Evolutionary conservation across 345 rosid species (phyloP), one percentile per base, ranked within the genome.

Genomic region (Erodium maritimum): DNA sequence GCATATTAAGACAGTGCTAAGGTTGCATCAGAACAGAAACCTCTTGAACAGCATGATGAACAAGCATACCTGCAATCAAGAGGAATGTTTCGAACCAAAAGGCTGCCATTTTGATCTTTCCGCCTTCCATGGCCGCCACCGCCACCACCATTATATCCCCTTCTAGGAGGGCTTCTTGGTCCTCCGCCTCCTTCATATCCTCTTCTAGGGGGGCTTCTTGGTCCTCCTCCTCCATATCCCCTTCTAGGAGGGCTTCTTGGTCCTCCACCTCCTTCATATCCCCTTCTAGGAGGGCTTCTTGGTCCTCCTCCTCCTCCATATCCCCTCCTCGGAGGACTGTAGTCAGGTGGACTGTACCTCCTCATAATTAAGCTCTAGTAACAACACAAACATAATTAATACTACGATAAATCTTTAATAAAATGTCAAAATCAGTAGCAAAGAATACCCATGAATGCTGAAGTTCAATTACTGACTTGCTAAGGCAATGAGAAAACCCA

Each of bases 311-410:
- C n/a, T n/a, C n/a, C n/a, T n/a, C n/a, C n/a, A n/a, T n/a, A n/a
- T n/a, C n/a, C n/a, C n/a, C n/a, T 88, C 72, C 99, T 85, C 5
- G 98, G 96, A 73, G 99, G 91, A 61, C 96, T 83, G 66, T 81
- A 77, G 63, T 82, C 72, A 29, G 73, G 73, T 17, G 91, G 84
- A 74, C 99, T 93, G 72, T 93, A 83, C 75, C 98, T 77, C 82
- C 93, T 86, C 98, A 91, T 91, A 13, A 58, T 25, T 21, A 70
- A 70, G 18, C 42, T 63, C 73, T 67, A 50, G 34, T n/a, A 37
- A 21, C 18, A 24, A 3, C n/a, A n/a, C n/a, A 50, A 23, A 21
- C 25, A 18, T 19, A 42, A 53, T 3, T 42, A 29, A 29, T 8
- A 8, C n/a, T n/a, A n/a, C n/a, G n/a, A n/a, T n/a, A n/a, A n/a